Base-by-base conservation (phyloP, 148 eudicot species). In the Vaccinium vitisidaea region DNA sequence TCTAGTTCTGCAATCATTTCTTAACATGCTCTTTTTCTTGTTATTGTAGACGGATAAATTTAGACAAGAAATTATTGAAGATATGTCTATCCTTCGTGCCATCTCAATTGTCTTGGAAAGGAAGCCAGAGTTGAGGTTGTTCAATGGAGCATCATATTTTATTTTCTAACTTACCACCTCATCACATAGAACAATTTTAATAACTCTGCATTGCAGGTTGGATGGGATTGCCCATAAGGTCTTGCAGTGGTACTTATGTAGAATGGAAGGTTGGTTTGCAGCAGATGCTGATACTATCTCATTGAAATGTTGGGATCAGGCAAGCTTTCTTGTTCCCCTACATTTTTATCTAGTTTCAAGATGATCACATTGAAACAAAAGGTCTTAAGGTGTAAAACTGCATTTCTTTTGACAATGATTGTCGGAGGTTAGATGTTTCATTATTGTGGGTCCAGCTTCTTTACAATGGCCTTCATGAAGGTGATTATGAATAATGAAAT, bases 211-310 rank as follows among this genome's bases (percentile, higher is more conserved):
- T 76, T 93, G 79, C 89, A 96, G 98, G 95, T 89, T 94, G 88
- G 98, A 95, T 82, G 99, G 98, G 74, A 90, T 97, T 89, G 88
- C 93, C 80, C 92, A 97, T 86, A 97, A 94, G 90, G 99, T 97
- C 85, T 86, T 97, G 86, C 99, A 97, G 90, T 97, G 99, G 99
- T 97, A 97, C 93, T 91, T 97, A 46, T 97, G 99, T 91, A 90
- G 99, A 91, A 97, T 97, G 99, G 99, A 97, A 90, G 99, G 99
- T 56, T 97, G 99, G 99, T 95, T 95, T 89, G 96, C 99, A 70
- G 94, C 99, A 56, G 99, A 97, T 93, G 94, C 99, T 80, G 99
- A 94, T 84, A 95, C 98, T 50, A 97, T 97, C 75, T 97, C 99
- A 43, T 90, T 94, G 50, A 93, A 93, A 88, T 77, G 91, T 85